Conservation (phyloP, 306 rosid species). For the Cucurbita moschata region DNA sequence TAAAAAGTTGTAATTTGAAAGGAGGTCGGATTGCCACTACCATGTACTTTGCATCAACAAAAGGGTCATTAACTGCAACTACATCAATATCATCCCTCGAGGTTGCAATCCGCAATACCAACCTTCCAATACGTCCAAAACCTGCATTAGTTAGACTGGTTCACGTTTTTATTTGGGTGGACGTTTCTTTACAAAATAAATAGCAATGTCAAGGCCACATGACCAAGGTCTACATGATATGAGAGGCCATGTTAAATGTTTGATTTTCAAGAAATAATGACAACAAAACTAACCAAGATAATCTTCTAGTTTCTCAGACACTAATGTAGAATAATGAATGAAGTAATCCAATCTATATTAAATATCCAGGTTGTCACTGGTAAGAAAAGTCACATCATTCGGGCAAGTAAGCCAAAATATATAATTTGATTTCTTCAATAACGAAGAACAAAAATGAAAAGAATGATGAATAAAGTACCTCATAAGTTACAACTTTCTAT, state of each 20-base stretch:
- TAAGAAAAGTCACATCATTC: neutral
- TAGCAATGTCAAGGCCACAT: neutral
- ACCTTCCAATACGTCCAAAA: constrained; percentile 95
- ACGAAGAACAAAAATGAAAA: neutral
- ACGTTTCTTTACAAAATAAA: neutral
- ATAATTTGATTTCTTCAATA: neutral
- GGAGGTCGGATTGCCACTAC: constrained; percentile 21
- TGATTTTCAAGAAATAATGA: neutral
- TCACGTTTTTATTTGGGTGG: neutral
- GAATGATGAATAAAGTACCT: neutral
- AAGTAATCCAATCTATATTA: neutral
- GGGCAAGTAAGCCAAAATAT: neutral
- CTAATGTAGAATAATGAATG: neutral
- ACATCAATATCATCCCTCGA: constrained; percentile 80
- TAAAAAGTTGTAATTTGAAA: neutral
- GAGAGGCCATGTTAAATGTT: neutral
- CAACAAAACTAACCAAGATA: neutral
- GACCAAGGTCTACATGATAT: neutral
- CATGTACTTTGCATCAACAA: constrained; percentile 88
- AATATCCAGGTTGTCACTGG: neutral
- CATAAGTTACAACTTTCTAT: neutral
- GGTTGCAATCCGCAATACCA: constrained; percentile 83
- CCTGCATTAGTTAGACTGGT: constrained; percentile 27
- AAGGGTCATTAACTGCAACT: constrained; percentile 85
- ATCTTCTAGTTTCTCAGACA: neutral